phyloP scores from a whole-genome alignment of 768 basidiomycete species.

The Mycena leptocephala region DNA sequence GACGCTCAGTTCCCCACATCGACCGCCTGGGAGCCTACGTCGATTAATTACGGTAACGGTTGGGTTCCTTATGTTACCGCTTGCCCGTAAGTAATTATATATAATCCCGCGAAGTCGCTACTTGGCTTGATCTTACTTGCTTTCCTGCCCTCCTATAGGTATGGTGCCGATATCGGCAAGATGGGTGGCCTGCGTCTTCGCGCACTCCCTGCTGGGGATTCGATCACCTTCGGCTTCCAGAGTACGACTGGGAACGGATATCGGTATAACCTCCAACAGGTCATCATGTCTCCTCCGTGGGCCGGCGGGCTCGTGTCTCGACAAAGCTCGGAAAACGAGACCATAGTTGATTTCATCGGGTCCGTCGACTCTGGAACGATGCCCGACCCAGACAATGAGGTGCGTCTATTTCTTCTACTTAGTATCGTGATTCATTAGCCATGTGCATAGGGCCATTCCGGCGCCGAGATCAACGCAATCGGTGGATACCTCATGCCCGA shows the following conservation, averaged over 20 bases:
- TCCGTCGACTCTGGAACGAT: conserved; percentile 22
- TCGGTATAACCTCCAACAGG: conserved; percentile 12
- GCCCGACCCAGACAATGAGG: conserved; percentile 26
- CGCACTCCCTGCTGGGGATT: conserved; percentile 18
- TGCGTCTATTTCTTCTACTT: not conserved
- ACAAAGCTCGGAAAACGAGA: not conserved
- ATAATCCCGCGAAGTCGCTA: too few relatives aligned
- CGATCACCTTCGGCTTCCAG: conserved; percentile 10
- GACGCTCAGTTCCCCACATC: conserved; percentile 1
- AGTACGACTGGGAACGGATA: conserved; percentile 23
- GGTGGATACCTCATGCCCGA: not conserved
- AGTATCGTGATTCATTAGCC: not conserved
- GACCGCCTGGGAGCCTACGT: not conserved
- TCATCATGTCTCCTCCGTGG: conserved; percentile 17
- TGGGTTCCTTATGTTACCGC: conserved; percentile 11
- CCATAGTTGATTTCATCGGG: conserved; percentile 24
- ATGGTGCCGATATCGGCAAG: conserved; percentile 8
- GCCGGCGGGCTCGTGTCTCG: not conserved
- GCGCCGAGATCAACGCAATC: conserved; percentile 15
- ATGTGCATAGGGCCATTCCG: conserved; percentile 20
- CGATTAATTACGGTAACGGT: conserved; percentile 11
- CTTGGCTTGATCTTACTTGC: too few relatives aligned
- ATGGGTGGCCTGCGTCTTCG: conserved; percentile 13
- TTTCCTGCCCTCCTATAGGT: not conserved
- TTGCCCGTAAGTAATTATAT: not conserved